Percentiles rank a stretch among this genome's conserved stretches.
Evolutionary conservation across 1,139 yeast genomes (phyloP).

Genomic region (Candida sp.): DNA sequence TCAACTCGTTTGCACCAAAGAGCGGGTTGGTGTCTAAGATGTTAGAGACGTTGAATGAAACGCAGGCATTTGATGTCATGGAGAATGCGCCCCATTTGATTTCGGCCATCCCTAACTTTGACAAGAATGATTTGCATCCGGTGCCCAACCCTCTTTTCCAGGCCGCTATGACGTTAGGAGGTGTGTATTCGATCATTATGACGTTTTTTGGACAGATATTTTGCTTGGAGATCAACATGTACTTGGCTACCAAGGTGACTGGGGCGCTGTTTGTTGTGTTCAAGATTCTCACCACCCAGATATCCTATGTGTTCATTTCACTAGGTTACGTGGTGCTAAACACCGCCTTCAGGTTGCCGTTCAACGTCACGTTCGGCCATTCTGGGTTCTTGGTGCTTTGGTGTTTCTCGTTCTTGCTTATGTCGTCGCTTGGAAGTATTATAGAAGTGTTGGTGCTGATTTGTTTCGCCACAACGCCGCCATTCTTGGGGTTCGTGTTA

Average conservation of each 20-base stretch:
- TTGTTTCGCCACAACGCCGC: constrained; percentile 41
- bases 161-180: constrained; percentile 37
- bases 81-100: constrained; percentile 26
- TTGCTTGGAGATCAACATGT: constrained; percentile 28
- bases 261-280: constrained; percentile 42
- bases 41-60: constrained; percentile 21
- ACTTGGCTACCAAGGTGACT: constrained; percentile 32
- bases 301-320: constrained; percentile 44
- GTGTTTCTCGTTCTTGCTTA: constrained; percentile 52
- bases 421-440: constrained; percentile 56
- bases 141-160: constrained; percentile 26
- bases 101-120: constrained; percentile 27
- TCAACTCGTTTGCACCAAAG: constrained; percentile 18
- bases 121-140: constrained; percentile 23
- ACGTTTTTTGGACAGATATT: constrained; percentile 34
- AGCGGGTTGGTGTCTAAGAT: constrained; percentile 24
- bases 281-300: constrained; percentile 45
- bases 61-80: constrained; percentile 21
- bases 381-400: constrained; percentile 70
- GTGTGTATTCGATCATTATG: constrained; percentile 30
- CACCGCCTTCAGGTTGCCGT: constrained; percentile 46
- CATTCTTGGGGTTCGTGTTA: constrained; percentile 52
- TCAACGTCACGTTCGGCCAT: constrained; percentile 37
- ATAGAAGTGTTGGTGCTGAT: constrained; percentile 48
- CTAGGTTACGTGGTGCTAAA: constrained; percentile 45